Evolutionary conservation across 1,284 basidiomycete species (phyloP), one percentile per base, ranked within the genome.

Genomic region (Microbotryum scabiosae): DNA sequence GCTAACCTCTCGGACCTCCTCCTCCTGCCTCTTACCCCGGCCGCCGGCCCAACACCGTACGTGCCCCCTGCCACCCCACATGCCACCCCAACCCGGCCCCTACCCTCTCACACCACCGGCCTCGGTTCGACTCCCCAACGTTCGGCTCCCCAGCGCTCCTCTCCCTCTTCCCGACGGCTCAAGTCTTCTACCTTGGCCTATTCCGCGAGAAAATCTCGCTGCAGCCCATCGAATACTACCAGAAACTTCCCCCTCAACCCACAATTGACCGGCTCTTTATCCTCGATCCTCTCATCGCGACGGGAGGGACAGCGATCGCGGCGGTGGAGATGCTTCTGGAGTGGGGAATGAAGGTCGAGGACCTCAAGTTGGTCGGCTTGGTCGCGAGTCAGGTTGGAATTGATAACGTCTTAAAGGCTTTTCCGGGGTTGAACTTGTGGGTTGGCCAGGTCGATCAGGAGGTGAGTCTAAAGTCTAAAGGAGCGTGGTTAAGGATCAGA

Each of bases 161-260:
- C 64, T 82, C 82, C 57, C 78, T 91, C 48, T 89, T 91, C 74
- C 90, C 90, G 75, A 86, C 80, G 55, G 91, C 92, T 2, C 84
- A 86, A 2, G 89, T 94, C 2, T 90, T 92, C 67, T 91, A 96
- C 73, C 82, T 96, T 51, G 92, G 92, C 46, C 77, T 96, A 21
- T 96, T 86, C 77, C 80, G 92, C 57, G 92, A 96, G 77, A 94
- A 93, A 73, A 82, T 87, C 20, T 85, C 85, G 44, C 79, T 97
- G 51, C 90, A 92, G 70, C 91, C 93, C 5, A 91, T 97, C 44
- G 92, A 97, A 87, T 91, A 96, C 76, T 93, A 93, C 76, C 92
- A 90, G 63, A 94, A 94, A 77, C 81, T 97, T 14, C 93, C 92
- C 8, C 77, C 82, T 32, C 77, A 78, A 20, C 84, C 87, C 1